Percentiles rank a stretch among this genome's conserved stretches.
These are phyloP conservation scores for Aspergillus luchuensis DNA, from an alignment of 2,329 filamentous ascomycete species.

Conservation along the genomic window DNA sequence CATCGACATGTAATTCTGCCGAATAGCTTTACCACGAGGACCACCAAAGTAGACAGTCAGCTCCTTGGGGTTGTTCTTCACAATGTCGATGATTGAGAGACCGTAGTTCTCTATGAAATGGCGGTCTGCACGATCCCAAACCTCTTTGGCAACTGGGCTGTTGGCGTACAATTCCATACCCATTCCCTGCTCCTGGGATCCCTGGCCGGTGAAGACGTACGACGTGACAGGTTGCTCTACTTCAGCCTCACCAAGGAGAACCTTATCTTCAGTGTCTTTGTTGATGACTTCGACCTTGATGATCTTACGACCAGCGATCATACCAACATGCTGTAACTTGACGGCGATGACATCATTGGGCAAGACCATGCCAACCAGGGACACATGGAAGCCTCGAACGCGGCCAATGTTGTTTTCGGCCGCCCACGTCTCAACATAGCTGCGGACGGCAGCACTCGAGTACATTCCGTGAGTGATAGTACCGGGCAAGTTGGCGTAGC, in stretches of 20 bases:
- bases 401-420: conserved; percentile 98
- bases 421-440: conserved; percentile 96
- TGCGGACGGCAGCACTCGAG: conserved; percentile 93
- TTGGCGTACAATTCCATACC: conserved; percentile 97
- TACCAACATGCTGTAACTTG: conserved; percentile 92
- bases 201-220: conserved; percentile 97
- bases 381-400: conserved; percentile 95
- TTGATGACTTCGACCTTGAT: conserved; percentile 98
- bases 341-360: conserved; percentile 95
- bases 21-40: conserved; percentile 92
- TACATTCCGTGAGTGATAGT: conserved; percentile 99
- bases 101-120: conserved; percentile 99
- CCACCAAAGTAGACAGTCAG: conserved; percentile 98
- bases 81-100: conserved; percentile 97
- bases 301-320: conserved; percentile 98
- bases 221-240: conserved; percentile 96
- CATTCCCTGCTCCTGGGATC: conserved; percentile 99
- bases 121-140: conserved; percentile 96
- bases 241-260: conserved; percentile 91
- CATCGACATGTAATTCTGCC: conserved; percentile 99
- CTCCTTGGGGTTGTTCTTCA: conserved; percentile 99
- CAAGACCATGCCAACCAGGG: conserved; percentile 96
- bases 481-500: conserved; percentile 90
- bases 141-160: conserved; percentile 91
- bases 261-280: conserved; percentile 94